These are phyloP conservation scores for Fonsecaea monophora DNA, from an alignment of 2,329 filamentous ascomycete species.

Conservation along the genomic window DNA sequence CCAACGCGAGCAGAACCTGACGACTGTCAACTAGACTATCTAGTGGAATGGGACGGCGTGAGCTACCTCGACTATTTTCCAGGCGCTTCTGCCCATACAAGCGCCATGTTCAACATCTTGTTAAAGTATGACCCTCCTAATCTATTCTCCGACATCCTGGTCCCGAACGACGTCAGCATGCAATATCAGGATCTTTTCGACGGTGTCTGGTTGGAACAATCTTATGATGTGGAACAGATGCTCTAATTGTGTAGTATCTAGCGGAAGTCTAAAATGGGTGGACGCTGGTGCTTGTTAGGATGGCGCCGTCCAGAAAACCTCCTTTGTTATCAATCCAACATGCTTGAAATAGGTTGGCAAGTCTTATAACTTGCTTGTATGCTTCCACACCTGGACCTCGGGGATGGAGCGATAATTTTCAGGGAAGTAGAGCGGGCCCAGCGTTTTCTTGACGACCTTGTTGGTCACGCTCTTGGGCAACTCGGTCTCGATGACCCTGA, in stretches of 20 bases:
- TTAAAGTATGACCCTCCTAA: conserved; percentile 10
- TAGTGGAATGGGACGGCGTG: not conserved
- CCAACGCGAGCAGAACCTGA: too few relatives aligned
- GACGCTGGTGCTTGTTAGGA: too few relatives aligned
- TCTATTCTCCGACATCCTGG: not conserved
- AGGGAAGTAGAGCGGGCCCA: conserved; percentile 49
- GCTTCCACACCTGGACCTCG: conserved; percentile 41
- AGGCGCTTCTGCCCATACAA: not conserved
- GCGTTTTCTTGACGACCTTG: conserved; percentile 57
- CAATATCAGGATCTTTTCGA: conserved; percentile 10
- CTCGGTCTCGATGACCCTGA: conserved; percentile 52
- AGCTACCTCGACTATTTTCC: conserved; percentile 16
- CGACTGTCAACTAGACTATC: conserved; percentile 46
- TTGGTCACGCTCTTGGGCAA: conserved; percentile 57
- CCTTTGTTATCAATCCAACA: too few relatives aligned
- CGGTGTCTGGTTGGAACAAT: too few relatives aligned
- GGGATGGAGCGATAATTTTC: conserved; percentile 33
- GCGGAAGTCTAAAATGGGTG: too few relatives aligned
- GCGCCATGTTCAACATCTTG: conserved; percentile 2
- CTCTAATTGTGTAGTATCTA: too few relatives aligned
- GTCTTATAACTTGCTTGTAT: too few relatives aligned
- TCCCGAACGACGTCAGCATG: conserved; percentile 9
- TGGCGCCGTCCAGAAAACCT: too few relatives aligned
- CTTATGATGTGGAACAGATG: too few relatives aligned
- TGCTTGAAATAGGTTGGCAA: too few relatives aligned